phyloP scores from a whole-genome alignment of 2,329 filamentous ascomycete species.

The Trichoderma sp. region DNA sequence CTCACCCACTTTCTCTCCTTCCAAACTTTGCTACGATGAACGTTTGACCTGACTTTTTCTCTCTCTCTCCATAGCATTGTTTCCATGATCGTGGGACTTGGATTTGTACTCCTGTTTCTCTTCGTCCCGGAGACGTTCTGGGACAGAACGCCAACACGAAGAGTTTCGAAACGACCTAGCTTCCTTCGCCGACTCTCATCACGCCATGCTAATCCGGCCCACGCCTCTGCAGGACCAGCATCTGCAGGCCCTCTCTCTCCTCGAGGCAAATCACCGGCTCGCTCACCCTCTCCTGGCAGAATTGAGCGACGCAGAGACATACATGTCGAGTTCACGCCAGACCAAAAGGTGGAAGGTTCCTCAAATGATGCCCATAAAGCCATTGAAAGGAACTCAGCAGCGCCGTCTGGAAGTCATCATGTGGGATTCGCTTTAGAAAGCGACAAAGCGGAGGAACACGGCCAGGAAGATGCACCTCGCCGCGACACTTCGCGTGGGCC shows the following conservation, averaged over 20 bases:
- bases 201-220: conserved; percentile 29
- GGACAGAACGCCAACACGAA: conserved; percentile 70
- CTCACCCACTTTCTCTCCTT: background rate
- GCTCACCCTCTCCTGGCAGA: conserved; percentile 24
- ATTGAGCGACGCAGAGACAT: conserved; percentile 29
- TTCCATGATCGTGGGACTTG: conserved; percentile 73
- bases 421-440: background rate
- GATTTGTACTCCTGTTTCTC: conserved; percentile 71
- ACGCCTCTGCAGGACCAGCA: conserved; percentile 10
- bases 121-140: conserved; percentile 96
- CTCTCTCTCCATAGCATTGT: conserved; percentile 61
- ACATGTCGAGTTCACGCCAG: conserved; percentile 35
- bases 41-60: background rate
- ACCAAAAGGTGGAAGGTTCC: background rate
- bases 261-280: background rate
- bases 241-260: conserved; percentile 11
- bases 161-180: conserved; percentile 41
- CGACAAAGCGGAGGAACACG: background rate
- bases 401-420: background rate
- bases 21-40: background rate
- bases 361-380: background rate
- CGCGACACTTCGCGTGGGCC: background rate
- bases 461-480: background rate
- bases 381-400: background rate
- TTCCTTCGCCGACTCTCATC: conserved; percentile 51